Conservation (phyloP, 495 filamentous ascomycete species). For the Bryoglossum gracile region DNA sequence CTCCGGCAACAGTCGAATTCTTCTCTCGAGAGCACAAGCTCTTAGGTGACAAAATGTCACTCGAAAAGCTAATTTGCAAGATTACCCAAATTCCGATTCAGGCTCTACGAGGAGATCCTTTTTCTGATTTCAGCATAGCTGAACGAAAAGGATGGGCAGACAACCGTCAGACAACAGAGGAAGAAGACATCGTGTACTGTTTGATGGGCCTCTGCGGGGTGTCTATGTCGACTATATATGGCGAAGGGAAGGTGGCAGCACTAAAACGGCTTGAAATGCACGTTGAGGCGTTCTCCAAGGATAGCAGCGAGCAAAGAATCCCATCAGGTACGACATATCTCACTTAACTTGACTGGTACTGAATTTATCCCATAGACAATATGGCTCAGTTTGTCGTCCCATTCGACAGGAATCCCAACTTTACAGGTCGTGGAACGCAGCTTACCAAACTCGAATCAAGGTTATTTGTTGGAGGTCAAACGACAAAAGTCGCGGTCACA, state of each 20-base stretch:
- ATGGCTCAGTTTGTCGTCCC: background rate
- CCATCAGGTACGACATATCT: background rate
- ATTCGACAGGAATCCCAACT: conserved; percentile 7
- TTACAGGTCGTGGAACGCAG: conserved; percentile 4
- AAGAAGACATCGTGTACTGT: background rate
- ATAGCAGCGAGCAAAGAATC: background rate
- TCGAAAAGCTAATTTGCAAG: background rate
- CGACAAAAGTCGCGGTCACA: conserved; percentile 4
- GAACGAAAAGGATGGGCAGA: background rate
- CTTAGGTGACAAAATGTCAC: background rate
- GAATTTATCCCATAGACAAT: background rate
- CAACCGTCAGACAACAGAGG: background rate
- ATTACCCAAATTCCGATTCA: background rate
- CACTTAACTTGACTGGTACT: background rate
- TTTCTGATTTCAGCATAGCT: background rate
- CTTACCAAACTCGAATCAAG: background rate
- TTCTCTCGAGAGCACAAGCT: background rate
- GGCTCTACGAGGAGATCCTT: background rate
- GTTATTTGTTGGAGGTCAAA: background rate
- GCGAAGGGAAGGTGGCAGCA: background rate
- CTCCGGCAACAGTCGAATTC: background rate
- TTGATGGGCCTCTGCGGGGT: background rate
- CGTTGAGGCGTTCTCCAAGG: background rate
- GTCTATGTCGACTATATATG: background rate
- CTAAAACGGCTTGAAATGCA: background rate